Evolutionary conservation across 2,329 filamentous ascomycete species (phyloP).

Genomic region (Colletotrichum caudatum): DNA sequence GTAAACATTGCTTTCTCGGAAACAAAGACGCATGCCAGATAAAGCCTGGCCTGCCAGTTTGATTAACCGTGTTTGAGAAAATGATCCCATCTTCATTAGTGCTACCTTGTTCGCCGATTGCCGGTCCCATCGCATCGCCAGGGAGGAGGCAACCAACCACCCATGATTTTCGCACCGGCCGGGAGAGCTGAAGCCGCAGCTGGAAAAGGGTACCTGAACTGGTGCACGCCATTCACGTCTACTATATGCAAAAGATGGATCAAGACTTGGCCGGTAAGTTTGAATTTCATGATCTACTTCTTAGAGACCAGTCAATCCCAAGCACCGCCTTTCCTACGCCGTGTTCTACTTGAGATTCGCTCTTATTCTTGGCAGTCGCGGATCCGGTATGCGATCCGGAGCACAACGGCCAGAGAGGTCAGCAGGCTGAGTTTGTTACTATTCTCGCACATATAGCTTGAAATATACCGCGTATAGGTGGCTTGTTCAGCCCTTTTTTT

Average conservation of each 20-base stretch:
- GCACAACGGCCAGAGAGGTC: constrained; percentile 10
- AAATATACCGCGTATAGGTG: not conserved
- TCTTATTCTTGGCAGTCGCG: not conserved
- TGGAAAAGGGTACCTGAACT: constrained; percentile 5
- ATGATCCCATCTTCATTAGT: constrained; percentile 5
- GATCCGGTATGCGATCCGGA: not conserved
- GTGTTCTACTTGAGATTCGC: constrained; percentile 16
- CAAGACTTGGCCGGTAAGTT: not conserved
- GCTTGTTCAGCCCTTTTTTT: not conserved
- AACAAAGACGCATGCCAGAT: not conserved
- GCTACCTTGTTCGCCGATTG: not conserved
- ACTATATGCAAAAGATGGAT: not conserved
- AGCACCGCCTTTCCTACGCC: not conserved
- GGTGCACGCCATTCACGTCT: constrained; percentile 20
- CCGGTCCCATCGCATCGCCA: not conserved
- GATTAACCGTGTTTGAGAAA: constrained; percentile 6
- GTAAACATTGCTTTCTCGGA: not conserved
- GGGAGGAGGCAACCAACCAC: not conserved
- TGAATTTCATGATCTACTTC: not conserved
- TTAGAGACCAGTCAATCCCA: not conserved
- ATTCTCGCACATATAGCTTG: not conserved
- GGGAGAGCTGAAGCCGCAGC: constrained; percentile 7
- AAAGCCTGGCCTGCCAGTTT: constrained; percentile 17
- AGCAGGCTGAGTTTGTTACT: constrained; percentile 13
- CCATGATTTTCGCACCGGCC: constrained; percentile 12